phyloP scores from a whole-genome alignment of 495 filamentous ascomycete species.

The Pseudomonodictys pantanalensis region DNA sequence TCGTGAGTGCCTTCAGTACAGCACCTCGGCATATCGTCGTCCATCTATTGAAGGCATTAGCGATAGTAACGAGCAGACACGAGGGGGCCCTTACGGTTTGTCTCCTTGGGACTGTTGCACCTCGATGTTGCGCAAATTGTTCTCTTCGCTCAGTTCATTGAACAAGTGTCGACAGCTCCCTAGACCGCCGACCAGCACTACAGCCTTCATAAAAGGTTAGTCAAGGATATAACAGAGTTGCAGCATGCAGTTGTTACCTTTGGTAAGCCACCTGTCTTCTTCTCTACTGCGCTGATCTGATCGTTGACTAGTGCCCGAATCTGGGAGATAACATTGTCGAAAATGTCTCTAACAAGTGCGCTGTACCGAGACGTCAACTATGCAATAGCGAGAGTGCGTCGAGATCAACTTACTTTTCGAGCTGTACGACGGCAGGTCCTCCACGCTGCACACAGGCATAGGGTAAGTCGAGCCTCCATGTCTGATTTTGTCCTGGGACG shows the following conservation, averaged over 20 bases:
- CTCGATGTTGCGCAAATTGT: background rate
- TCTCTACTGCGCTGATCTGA: constrained; percentile 3
- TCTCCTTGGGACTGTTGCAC: constrained; percentile 1
- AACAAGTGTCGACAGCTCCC: constrained; percentile 10
- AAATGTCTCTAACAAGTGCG: background rate
- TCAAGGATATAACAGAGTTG: background rate
- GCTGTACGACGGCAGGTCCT: background rate
- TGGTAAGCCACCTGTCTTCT: background rate
- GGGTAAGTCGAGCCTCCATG: background rate
- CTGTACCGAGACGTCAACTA: background rate
- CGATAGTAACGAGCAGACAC: background rate
- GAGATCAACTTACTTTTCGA: background rate
- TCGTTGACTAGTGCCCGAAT: constrained; percentile 7
- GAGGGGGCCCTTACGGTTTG: constrained; percentile 2
- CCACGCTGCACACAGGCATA: background rate
- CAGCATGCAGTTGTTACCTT: constrained; percentile 8
- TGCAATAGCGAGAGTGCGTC: background rate
- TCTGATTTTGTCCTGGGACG: background rate
- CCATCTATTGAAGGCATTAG: constrained; percentile 12
- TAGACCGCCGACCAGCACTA: constrained; percentile 22
- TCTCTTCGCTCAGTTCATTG: constrained; percentile 1
- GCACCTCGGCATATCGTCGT: constrained; percentile 29
- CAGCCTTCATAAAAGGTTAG: background rate
- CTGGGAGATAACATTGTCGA: background rate
- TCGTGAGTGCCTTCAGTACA: constrained; percentile 16